Percentiles rank a stretch among this genome's conserved stretches.
These are phyloP conservation scores for Blastobotrys apis DNA, from an alignment of 1,139 yeast genomes.

Conservation along the genomic window DNA sequence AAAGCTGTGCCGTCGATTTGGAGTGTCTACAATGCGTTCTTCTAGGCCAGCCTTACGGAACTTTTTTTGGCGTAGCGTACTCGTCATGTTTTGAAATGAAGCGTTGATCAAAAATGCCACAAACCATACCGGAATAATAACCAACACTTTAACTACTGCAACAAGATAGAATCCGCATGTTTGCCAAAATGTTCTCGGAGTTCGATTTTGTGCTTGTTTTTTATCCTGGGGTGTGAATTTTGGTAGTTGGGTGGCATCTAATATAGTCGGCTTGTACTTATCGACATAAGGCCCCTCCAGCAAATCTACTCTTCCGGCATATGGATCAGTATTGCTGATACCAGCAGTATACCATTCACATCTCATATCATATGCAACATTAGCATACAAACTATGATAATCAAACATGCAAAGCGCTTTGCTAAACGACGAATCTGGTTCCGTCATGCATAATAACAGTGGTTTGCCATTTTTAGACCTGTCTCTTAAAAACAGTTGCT, in stretches of 20 bases:
- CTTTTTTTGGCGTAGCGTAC: conserved; percentile 24
- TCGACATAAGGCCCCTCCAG: conserved; percentile 44
- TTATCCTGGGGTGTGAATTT: neutral
- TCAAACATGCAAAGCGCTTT: conserved; percentile 52
- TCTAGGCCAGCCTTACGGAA: conserved; percentile 13
- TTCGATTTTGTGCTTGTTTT: neutral
- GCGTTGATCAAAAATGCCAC: conserved; percentile 34
- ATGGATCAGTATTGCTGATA: conserved; percentile 63
- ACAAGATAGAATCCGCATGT: conserved; percentile 16
- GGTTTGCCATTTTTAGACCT: conserved; percentile 39
- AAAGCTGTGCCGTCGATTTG: neutral
- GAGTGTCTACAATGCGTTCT: neutral
- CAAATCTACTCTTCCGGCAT: conserved; percentile 35
- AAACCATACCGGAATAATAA: conserved; percentile 36
- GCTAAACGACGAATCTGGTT: conserved; percentile 55
- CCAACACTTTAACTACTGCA: conserved; percentile 22
- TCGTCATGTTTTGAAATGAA: conserved; percentile 29
- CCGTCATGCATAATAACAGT: conserved; percentile 61
- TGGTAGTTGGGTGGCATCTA: conserved; percentile 37
- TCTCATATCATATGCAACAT: conserved; percentile 71
- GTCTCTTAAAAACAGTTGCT: conserved; percentile 66
- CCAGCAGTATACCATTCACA: conserved; percentile 82
- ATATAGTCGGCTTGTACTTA: conserved; percentile 51
- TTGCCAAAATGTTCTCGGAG: conserved; percentile 1
- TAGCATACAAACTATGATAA: conserved; percentile 59